A percentile compares a stretch with the other conserved stretches of the same genome.
These are phyloP conservation scores for Lipomyces chichibuensis DNA, from an alignment of 805 yeast species.

Conservation along the genomic window DNA sequence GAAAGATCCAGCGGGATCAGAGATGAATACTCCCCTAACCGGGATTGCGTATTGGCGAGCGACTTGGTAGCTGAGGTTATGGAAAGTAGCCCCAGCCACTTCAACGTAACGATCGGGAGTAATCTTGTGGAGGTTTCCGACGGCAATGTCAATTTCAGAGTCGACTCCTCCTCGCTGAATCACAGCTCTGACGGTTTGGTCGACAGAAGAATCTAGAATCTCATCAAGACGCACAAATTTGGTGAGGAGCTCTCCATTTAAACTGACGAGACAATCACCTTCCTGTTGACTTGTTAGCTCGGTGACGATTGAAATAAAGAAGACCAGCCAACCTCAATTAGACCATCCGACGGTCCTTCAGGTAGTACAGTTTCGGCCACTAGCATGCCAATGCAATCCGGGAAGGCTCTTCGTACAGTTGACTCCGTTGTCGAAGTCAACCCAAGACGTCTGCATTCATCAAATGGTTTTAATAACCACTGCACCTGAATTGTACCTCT, in stretches of 20 bases:
- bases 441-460: slow-evolving; percentile 87
- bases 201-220: slow-evolving; percentile 73
- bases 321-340: slow-evolving; percentile 49
- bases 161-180: slow-evolving; percentile 77
- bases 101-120: slow-evolving; percentile 82
- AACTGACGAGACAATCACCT: slow-evolving; percentile 80
- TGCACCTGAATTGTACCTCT: slow-evolving; percentile 93
- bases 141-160: slow-evolving; percentile 53
- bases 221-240: slow-evolving; percentile 82
- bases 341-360: slow-evolving; percentile 77
- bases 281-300: slow-evolving; percentile 47
- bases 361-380: slow-evolving; percentile 84
- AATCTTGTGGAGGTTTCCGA: slow-evolving; percentile 77
- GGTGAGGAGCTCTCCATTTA: slow-evolving; percentile 65
- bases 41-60: slow-evolving; percentile 85
- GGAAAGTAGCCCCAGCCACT: slow-evolving; percentile 85
- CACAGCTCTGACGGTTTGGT: slow-evolving; percentile 56
- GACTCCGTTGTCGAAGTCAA: slow-evolving; percentile 73
- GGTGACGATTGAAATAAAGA: neutral
- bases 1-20: slow-evolving; percentile 78
- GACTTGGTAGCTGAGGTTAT: slow-evolving; percentile 82
- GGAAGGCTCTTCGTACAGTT: slow-evolving; percentile 66
- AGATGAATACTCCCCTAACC: slow-evolving; percentile 79
- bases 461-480: slow-evolving; percentile 82
- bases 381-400: slow-evolving; percentile 74